These are phyloP conservation scores for Puccinia hordei DNA, from an alignment of 1,284 basidiomycete genomes.

Conservation along the genomic window DNA sequence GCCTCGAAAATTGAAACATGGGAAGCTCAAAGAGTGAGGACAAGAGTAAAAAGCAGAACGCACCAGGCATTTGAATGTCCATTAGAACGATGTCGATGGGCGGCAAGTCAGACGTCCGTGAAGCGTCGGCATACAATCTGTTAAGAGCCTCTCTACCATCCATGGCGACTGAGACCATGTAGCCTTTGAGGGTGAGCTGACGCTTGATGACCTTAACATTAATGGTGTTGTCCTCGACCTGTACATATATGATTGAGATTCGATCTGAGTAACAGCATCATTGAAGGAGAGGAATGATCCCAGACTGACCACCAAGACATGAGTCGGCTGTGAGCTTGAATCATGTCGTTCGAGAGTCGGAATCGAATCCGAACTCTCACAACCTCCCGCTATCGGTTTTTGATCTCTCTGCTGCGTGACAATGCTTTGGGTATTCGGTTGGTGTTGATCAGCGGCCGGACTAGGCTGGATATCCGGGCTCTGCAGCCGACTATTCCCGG, in stretches of 20 bases:
- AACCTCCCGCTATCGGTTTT: neutral
- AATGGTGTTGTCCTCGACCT: slow-evolving; percentile 50
- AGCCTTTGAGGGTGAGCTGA: slow-evolving; percentile 40
- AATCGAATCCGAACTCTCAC: neutral
- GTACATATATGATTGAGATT: neutral
- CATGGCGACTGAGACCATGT: slow-evolving; percentile 42
- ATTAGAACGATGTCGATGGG: slow-evolving; percentile 45
- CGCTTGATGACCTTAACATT: slow-evolving; percentile 48
- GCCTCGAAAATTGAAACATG: too few relatives aligned
- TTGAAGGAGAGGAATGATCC: neutral
- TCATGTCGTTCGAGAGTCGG: neutral
- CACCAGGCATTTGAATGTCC: slow-evolving; percentile 49
- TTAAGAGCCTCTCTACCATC: slow-evolving; percentile 42
- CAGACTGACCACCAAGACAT: slow-evolving; percentile 34
- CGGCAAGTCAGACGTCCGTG: slow-evolving; percentile 4
- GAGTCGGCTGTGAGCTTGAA: slow-evolving; percentile 1
- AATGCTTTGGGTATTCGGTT: neutral
- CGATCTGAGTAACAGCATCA: neutral
- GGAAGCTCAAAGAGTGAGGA: neutral
- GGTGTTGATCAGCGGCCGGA: neutral
- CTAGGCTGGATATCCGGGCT: slow-evolving; percentile 28
- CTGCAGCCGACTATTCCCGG: slow-evolving; percentile 12
- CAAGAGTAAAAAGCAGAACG: neutral
- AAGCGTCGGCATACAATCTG: slow-evolving; percentile 33
- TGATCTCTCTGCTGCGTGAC: neutral